Evolutionary conservation across 768 basidiomycete genomes (phyloP).

Genomic region (Agaricus bisporus): DNA sequence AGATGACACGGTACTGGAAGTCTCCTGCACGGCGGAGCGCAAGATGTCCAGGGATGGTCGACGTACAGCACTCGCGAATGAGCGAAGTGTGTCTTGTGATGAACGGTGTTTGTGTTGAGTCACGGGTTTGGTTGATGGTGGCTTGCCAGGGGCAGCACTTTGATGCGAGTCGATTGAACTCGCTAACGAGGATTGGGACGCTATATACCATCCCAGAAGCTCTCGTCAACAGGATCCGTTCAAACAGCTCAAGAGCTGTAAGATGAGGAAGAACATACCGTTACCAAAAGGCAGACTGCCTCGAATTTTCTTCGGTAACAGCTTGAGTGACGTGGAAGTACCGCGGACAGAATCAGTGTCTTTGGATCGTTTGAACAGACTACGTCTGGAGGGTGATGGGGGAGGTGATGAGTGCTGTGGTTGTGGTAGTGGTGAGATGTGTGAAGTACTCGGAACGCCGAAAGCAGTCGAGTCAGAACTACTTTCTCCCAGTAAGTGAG

Average conservation of each 20-base stretch:
- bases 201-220: constrained; percentile 13
- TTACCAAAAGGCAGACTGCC: constrained; percentile 13
- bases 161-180: constrained; percentile 9
- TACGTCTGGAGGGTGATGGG: constrained; percentile 42
- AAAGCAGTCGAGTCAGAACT: constrained; percentile 23
- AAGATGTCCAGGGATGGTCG: constrained; percentile 36
- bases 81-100: constrained; percentile 19
- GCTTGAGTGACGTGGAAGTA: constrained; percentile 29
- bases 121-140: constrained; percentile 18
- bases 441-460: not conserved
- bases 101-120: constrained; percentile 27
- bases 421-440: not conserved
- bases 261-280: constrained; percentile 4
- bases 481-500: constrained; percentile 52
- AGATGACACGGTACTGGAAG: constrained; percentile 9
- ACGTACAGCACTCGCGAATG: constrained; percentile 20
- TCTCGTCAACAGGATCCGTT: not conserved
- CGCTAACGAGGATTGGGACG: constrained; percentile 9
- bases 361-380: constrained; percentile 51
- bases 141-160: not conserved
- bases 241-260: not conserved
- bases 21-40: constrained; percentile 19
- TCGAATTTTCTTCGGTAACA: constrained; percentile 51
- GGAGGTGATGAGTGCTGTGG: constrained; percentile 25
- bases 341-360: constrained; percentile 32